These are phyloP conservation scores for Poterioochromonas sp. DNA, from an alignment of 352 stramenopile species.

Conservation along the genomic window DNA sequence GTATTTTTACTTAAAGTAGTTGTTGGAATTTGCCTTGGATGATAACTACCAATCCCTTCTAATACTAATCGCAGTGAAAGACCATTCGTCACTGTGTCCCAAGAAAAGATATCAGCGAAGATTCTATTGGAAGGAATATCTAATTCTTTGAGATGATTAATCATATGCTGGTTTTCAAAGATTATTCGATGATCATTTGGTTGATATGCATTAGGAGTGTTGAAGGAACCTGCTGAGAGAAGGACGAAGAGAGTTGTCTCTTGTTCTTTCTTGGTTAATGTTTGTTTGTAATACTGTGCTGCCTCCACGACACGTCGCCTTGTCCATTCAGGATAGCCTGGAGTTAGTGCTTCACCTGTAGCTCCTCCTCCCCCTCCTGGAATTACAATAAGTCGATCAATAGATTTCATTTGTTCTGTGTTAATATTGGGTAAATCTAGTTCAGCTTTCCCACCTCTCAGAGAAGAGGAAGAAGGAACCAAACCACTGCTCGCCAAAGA, in stretches of 20 bases:
- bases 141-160: slow-evolving; percentile 7
- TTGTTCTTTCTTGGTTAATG: not conserved
- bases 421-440: too few species aligned
- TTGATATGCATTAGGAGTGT: not conserved
- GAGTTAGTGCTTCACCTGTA: too few species aligned
- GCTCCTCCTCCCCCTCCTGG: too few species aligned
- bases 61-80: slow-evolving; percentile 10
- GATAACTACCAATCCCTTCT: too few species aligned
- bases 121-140: not conserved
- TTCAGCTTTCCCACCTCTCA: too few species aligned
- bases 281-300: not conserved
- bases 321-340: slow-evolving; percentile 9
- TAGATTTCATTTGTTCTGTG: too few species aligned
- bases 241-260: not conserved
- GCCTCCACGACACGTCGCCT: not conserved
- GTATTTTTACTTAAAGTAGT: not conserved
- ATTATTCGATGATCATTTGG: too few species aligned
- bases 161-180: not conserved
- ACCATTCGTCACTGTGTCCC: slow-evolving; percentile 14
- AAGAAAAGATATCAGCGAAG: not conserved
- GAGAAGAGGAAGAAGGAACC: too few species aligned
- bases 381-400: too few species aligned
- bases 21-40: too few species aligned
- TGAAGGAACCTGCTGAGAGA: not conserved
- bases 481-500: too few species aligned